Evolutionary conservation across 768 basidiomycete genomes (phyloP), one percentile per base, ranked within the genome.

Genomic region (Tricholoma flavovirens): DNA sequence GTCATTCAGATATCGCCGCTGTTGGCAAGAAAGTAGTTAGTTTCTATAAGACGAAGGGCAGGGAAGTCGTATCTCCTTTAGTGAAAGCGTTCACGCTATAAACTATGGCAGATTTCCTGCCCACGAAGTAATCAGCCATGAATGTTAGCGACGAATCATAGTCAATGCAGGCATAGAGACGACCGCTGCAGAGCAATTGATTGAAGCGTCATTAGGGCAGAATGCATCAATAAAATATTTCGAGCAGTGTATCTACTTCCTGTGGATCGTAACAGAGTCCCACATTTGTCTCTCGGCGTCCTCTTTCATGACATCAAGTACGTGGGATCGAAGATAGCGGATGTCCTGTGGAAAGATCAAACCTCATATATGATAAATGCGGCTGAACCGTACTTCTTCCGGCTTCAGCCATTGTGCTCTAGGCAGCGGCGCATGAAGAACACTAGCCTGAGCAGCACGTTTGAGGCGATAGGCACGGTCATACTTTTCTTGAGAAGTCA

Each of bases 381-480:
- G 30, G 10, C 11, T 5, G 21, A n/a, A 21, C 56, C 63, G 67
- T 65, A 97, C 96, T 73, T 97, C 87, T 59, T 82, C 80, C 1
- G 82, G 74, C 57, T 80, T 82, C 49, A 80, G 75, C 93, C 92
- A 94, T 68, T 93, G 76, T 17, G 86, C 85, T 70, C 90, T 88
- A 57, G 92, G 82, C 15, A 98, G 80, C 24, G 83, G 78, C 50
- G 82, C 78, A 73, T 98, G 95, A 46, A 90, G 72, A 55, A 93
- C 79, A 55, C 86, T 87, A 54, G 83, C 78, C 54, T 96, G 93
- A 32, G 83, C 82, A 22, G 90, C 88, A n/a, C 84, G 74, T 69
- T 93, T 91, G 71, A 95, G 75, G 59, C 97, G 90, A 82, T 77
- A 97, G 55, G 84, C 83, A 59, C 97, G 91, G 80, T 97, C 95